These are phyloP conservation scores for Trichosporon coremiiforme DNA, from an alignment of 1,284 basidiomycete genomes.

Conservation along the genomic window DNA sequence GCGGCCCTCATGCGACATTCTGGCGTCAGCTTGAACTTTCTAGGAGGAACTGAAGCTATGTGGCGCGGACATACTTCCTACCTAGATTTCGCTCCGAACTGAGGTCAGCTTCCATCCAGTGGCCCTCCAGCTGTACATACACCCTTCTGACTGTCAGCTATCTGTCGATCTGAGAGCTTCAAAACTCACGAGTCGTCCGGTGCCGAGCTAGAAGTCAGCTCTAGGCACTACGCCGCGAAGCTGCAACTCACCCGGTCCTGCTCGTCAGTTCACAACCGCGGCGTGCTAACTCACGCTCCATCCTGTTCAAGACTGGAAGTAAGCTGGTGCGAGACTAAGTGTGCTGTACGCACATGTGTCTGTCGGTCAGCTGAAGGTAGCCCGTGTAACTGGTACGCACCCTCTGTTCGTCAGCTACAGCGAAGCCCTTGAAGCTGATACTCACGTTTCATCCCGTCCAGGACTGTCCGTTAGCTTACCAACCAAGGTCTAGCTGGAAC, in stretches of 20 bases:
- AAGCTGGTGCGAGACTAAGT: too few relatives aligned
- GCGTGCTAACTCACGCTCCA: too few relatives aligned
- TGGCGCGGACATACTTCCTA: background rate
- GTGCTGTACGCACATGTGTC: background rate
- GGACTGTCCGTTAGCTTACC: background rate
- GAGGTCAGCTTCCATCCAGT: background rate
- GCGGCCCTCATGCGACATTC: constrained; percentile 24
- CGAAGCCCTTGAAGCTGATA: background rate
- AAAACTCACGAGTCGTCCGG: background rate
- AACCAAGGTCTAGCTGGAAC: background rate
- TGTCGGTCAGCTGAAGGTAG: background rate
- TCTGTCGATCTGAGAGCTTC: too few relatives aligned
- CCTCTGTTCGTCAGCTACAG: background rate
- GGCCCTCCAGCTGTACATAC: background rate
- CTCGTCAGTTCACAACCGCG: background rate
- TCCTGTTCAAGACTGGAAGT: too few relatives aligned
- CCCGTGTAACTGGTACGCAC: background rate
- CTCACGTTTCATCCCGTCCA: background rate
- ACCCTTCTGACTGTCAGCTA: too few relatives aligned
- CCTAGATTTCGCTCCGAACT: background rate
- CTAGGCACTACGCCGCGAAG: background rate
- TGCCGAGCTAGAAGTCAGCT: background rate
- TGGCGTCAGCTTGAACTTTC: background rate
- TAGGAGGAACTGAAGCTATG: background rate
- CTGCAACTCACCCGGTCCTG: background rate